Evolutionary conservation across 805 yeast species (phyloP), one percentile per base, ranked within the genome.

Genomic region (Candida insectalens): DNA sequence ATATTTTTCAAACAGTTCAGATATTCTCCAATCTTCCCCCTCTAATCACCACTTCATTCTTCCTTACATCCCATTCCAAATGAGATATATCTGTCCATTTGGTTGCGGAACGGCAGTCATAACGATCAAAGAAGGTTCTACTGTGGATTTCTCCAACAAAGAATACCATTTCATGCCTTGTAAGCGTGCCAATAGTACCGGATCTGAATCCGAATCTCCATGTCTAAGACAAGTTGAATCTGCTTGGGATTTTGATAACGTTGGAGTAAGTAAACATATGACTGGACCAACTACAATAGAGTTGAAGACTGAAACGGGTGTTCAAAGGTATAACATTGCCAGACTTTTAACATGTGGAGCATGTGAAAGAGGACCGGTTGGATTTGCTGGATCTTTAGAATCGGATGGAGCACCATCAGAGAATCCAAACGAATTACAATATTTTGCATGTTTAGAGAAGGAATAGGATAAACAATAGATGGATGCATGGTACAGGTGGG

Each of bases 191-290:
- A n/a, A n/a, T n/a, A n/a, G n/a, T n/a, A n/a, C n/a, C n/a, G n/a
- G n/a, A n/a, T n/a, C n/a, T n/a, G n/a, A n/a, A n/a, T n/a, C n/a
- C n/a, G n/a, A n/a, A n/a, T n/a, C n/a, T n/a, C n/a, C n/a, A n/a
- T n/a, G n/a, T n/a, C 51, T 74, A 46, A 60, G 65, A 28, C 46
- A 59, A 19, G 58, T 78, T 2, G 46, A 56, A 2, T 83, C 79
- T 45, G 74, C 77, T 34, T 82, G 92, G 92, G 82, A 73, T 41
- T 82, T 82, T 45, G 88, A 82, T 41, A 82, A 82, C 46, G 70
- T 82, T 30, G 88, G 85, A 1, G 89, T 82, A 3, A 78, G 87
- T 2, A 66, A 66, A 31, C 34, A 32, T 3, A 7, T 21, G 23
- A 12, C 10, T 12, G 23, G 12, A 7, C n/a, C n/a, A n/a, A n/a